Base-by-base conservation (phyloP, 2,329 filamentous ascomycete species). In the Xylariaceae sp. region DNA sequence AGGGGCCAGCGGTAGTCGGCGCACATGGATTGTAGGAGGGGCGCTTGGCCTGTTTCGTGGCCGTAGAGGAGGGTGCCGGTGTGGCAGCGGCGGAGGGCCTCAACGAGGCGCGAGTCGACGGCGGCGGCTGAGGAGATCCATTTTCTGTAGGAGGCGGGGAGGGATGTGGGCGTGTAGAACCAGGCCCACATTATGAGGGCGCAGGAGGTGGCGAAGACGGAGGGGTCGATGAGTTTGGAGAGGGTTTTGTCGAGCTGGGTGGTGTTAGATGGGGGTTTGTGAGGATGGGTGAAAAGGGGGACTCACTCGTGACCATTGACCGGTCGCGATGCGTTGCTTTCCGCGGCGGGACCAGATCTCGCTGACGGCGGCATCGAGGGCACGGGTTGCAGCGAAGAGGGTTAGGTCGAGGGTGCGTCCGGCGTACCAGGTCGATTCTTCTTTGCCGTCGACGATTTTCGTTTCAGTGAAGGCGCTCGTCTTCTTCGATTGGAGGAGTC, bases 171-270 rank as follows among this genome's bases (percentile, higher is more conserved):
- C 8, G 78, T 73, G 75, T 93, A 96, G 71, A 95, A 87, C 89
- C 89, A 96, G 15, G 89, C 83, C 88, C 89, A 93, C 91, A 95
- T 96, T 66, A 95, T 87, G 44, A 90, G 76, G 18, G 86, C 88
- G 45, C 83, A 86, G 17, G 89, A 92, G 39, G 81, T 73, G 50
- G 88, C 84, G 72, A 96, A 95, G 15, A 92, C 75, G 4, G 82
- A 74, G 3, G 89, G 83, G 69, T 93, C 88, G n/a, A 84, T 77
- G 44, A 84, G 71, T 8, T 64, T 72, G 23, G 76, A 75, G 62
- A 78, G 64, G 23, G 73, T 58, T 9, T 72, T 69, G 62, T 84
- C 80, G 10, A 77, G 55, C 67, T 67, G 50, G 48, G 5, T 5
- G 18, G 34, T 30, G 55, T 63, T 60, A 62, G 61, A 17, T 13